These are phyloP conservation scores for Parietaria judaica DNA, from an alignment of 306 rosid species.

Conservation along the genomic window DNA sequence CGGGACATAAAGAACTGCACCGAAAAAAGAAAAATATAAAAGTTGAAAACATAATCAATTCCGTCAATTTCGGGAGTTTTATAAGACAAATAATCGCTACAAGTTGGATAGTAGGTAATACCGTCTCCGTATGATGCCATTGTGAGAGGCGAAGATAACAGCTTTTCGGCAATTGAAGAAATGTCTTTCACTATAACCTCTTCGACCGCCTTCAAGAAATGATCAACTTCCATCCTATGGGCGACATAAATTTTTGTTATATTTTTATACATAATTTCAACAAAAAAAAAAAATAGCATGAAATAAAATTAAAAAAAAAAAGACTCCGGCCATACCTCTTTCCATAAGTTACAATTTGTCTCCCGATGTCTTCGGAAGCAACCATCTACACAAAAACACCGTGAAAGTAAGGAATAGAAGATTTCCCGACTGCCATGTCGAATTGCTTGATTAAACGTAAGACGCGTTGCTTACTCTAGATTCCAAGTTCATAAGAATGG, in stretches of 20 bases:
- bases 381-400: conserved; percentile 51
- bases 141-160: conserved; percentile 86
- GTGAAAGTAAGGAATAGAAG: not conserved
- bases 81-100: not conserved
- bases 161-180: conserved; percentile 47
- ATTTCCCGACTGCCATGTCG: not conserved
- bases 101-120: conserved; percentile 20
- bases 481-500: conserved; percentile 93
- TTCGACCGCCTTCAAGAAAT: conserved; percentile 74
- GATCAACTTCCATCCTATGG: conserved; percentile 81
- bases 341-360: conserved; percentile 94
- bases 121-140: conserved; percentile 95
- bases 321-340: conserved; percentile 46
- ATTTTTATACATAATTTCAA: not conserved
- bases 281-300: not conserved
- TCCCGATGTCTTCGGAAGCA: conserved; percentile 88
- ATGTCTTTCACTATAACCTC: conserved; percentile 67
- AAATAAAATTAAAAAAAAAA: not conserved
- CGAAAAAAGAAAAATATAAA: conserved; percentile 26
- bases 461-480: conserved; percentile 57
- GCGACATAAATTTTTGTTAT: not conserved
- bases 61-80: not conserved
- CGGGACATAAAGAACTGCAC: conserved; percentile 85
- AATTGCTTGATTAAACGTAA: not conserved
- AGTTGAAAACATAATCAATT: not conserved